Conservation (phyloP, 179 eudicot genomes). For the Beta corolliflora region DNA sequence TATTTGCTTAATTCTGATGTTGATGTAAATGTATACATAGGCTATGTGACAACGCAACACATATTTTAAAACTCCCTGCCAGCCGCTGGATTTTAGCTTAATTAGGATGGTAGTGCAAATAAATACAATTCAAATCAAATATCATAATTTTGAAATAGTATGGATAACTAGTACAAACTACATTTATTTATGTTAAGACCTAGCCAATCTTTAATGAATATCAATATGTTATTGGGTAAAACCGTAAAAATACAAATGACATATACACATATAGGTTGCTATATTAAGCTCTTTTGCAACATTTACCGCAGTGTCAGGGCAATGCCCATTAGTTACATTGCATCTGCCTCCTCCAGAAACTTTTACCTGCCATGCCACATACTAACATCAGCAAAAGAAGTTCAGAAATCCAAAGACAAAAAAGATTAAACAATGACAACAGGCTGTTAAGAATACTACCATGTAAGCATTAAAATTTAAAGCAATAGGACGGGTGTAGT, state of each 20-base stretch:
- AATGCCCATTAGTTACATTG: conserved; percentile 87
- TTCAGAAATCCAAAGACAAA: not conserved
- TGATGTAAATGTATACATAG: no score
- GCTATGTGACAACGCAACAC: no score
- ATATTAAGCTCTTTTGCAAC: not conserved
- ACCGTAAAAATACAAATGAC: not conserved
- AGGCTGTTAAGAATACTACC: no score
- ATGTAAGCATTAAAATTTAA: no score
- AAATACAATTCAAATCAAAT: not conserved
- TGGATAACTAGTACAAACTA: not conserved
- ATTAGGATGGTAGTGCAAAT: not conserved
- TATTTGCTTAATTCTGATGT: no score
- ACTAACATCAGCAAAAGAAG: not conserved
- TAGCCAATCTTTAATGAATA: not conserved
- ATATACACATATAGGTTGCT: not conserved
- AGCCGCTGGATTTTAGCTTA: not conserved
- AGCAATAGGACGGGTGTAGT: no score
- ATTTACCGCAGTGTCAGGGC: conserved; percentile 61
- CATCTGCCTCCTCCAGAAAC: conserved; percentile 94
- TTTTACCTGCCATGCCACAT: conserved; percentile 53
- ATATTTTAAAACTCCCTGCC: no score
- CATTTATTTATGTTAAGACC: not conserved
- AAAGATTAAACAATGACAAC: not conserved
- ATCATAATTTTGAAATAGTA: not conserved
- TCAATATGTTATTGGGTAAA: not conserved